Conservation (phyloP, 148 eudicot genomes). For the Chenopodium berlandieri region DNA sequence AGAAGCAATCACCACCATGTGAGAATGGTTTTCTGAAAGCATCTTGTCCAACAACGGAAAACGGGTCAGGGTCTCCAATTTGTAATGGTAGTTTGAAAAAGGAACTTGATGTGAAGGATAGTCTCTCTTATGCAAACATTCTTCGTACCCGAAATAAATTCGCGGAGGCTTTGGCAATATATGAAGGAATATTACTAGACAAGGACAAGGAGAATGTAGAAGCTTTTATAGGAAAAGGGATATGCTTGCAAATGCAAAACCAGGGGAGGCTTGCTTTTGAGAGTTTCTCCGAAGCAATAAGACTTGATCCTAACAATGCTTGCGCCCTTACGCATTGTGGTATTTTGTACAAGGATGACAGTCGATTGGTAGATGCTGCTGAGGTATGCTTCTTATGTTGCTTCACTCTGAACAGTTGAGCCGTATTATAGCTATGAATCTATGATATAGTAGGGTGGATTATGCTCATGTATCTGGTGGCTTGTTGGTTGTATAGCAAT, state of each 20-base stretch:
- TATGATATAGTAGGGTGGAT: background rate
- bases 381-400: constrained; percentile 57
- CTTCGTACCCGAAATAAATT: constrained; percentile 91
- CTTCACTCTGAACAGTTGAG: background rate
- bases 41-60: constrained; percentile 31
- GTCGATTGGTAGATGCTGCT: constrained; percentile 87
- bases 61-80: constrained; percentile 34
- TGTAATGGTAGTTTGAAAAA: constrained; percentile 39
- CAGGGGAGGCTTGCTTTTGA: constrained; percentile 71
- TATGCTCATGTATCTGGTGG: background rate
- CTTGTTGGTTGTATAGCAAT: background rate
- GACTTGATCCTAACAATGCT: constrained; percentile 81
- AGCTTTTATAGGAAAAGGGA: constrained; percentile 90
- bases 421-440: background rate
- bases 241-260: constrained; percentile 91
- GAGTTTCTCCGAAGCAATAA: constrained; percentile 80
- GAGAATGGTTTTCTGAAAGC: constrained; percentile 53
- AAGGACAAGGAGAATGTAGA: constrained; percentile 72
- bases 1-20: constrained; percentile 37
- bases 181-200: constrained; percentile 59
- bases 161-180: constrained; percentile 72
- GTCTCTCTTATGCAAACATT: constrained; percentile 72
- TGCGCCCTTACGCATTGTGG: constrained; percentile 96
- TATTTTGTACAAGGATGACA: constrained; percentile 88
- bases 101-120: constrained; percentile 54